These are phyloP conservation scores for Dryas alaskensis DNA, from an alignment of 306 rosid genomes.

Conservation along the genomic window DNA sequence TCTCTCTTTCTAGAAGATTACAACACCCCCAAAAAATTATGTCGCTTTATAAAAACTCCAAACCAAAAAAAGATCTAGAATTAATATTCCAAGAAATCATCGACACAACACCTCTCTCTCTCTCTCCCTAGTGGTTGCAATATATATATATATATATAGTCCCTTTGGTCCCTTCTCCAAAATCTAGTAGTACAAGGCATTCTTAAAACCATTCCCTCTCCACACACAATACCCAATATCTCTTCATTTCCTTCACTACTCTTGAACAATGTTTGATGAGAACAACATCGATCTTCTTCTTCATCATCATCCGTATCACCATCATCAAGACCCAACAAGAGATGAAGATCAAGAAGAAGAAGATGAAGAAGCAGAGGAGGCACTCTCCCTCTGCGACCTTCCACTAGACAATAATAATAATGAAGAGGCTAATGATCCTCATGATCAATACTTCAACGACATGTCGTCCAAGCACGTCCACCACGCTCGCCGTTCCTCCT, in stretches of 20 bases:
- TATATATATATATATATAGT: conserved; percentile 1
- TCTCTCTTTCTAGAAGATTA: conserved; percentile 7
- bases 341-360: not conserved
- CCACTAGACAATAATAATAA: conserved; percentile 25
- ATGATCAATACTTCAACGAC: conserved; percentile 6
- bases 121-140: not conserved
- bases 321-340: not conserved
- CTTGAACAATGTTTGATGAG: conserved; percentile 6
- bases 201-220: not conserved
- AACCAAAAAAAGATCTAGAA: not conserved
- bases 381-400: conserved; percentile 61
- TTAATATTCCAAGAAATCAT: conserved; percentile 17
- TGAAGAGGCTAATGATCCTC: not conserved
- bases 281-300: not conserved
- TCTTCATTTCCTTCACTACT: not conserved
- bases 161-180: conserved; percentile 10
- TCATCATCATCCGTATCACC: not conserved
- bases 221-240: not conserved
- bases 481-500: conserved; percentile 23
- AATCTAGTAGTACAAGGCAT: not conserved
- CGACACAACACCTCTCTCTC: not conserved
- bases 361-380: conserved; percentile 33
- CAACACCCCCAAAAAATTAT: not conserved
- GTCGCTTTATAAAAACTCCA: conserved; percentile 15
- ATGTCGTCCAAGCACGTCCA: conserved; percentile 11